Percentiles rank a stretch among this genome's conserved stretches.
phyloP scores from a whole-genome alignment of 1,284 basidiomycete genomes.

The Ceratobasidium sp. region DNA sequence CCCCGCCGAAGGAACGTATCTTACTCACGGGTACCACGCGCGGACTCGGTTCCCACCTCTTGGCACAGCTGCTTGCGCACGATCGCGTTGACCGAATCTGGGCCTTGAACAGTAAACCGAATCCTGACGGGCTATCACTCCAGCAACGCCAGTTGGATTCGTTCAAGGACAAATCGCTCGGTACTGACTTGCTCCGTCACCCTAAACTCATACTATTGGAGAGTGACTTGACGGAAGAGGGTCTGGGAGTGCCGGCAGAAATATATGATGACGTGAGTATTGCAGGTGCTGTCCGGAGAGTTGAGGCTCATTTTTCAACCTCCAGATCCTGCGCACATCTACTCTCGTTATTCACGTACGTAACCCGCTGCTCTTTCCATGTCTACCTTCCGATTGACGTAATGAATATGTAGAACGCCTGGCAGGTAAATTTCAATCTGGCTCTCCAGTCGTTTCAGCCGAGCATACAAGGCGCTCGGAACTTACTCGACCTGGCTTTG shows the following conservation, averaged over 20 bases:
- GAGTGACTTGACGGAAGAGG: conserved; percentile 51
- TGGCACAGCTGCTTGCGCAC: conserved; percentile 52
- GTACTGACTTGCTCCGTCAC: conserved; percentile 5
- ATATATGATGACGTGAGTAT: conserved; percentile 53
- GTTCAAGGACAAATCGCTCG: conserved; percentile 40
- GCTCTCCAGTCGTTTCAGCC: conserved; percentile 46
- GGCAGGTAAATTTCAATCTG: conserved; percentile 48
- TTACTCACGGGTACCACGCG: conserved; percentile 58
- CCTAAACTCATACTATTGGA: conserved; percentile 50
- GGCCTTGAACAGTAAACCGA: conserved; percentile 43
- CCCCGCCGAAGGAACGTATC: conserved; percentile 50
- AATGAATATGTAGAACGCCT: conserved; percentile 57
- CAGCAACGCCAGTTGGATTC: conserved; percentile 40
- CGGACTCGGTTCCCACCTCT: conserved; percentile 55
- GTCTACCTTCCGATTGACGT: background rate
- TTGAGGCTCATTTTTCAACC: no score
- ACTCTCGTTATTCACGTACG: conserved; percentile 57
- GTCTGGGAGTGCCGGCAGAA: conserved; percentile 52
- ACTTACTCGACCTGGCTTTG: conserved; percentile 46
- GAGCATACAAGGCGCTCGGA: conserved; percentile 35
- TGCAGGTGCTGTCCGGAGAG: no score
- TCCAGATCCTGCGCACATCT: conserved; percentile 49
- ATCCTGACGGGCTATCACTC: background rate
- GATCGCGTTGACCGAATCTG: conserved; percentile 35
- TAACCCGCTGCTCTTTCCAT: background rate